Evolutionary conservation across 257 asterid species (phyloP), one percentile per base, ranked within the genome.

Genomic region (Solanum virginianum): DNA sequence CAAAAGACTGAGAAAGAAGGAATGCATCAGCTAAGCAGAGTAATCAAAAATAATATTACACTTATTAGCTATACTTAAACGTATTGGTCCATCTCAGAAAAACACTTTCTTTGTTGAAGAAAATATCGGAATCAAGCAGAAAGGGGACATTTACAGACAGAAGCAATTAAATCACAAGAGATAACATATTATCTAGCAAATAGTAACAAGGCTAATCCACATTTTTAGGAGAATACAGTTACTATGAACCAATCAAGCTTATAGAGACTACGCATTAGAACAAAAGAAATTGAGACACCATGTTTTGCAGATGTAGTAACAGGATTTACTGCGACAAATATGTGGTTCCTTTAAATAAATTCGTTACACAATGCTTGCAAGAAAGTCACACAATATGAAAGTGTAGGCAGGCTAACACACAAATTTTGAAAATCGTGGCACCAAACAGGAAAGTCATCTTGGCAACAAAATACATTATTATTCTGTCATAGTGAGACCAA

Each of bases 1-100:
- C 98, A 95, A 57, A 95, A 36, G 98, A 94, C 97, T 94, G 92
- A 56, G 18, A 80, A 14, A 12, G 3, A 29, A 56, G 10, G 32
- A 56, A 87, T 17, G 20, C 6, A 75, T 75, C 82, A 49, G 16
- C 24, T 15, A 74, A 14, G 43, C 60, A 74, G 59, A 74, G 41
- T n/a, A 47, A 14, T 47, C 8, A 1, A 74, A 74, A 22, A 15
- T 32, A 47, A 47, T 47, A 47, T 17, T 22, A 20, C 41, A 47
- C 6, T 12, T 11, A n/a, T n/a, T 20, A 45, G 39, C 8, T n/a
- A 13, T 45, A 72, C 36, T 72, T n/a, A 74, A 74, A 2, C 59
- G 41, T n/a, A 72, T 72, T 12, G 6, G 14, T 57, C 65, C 26
- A 56, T 56, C 10, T 56, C 24, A 56, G 11, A 56, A 56, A 7